Percentiles rank a stretch among this genome's conserved stretches.
Evolutionary conservation across 331 rosid genomes (phyloP).

Genomic region (Pyrus hybrid): DNA sequence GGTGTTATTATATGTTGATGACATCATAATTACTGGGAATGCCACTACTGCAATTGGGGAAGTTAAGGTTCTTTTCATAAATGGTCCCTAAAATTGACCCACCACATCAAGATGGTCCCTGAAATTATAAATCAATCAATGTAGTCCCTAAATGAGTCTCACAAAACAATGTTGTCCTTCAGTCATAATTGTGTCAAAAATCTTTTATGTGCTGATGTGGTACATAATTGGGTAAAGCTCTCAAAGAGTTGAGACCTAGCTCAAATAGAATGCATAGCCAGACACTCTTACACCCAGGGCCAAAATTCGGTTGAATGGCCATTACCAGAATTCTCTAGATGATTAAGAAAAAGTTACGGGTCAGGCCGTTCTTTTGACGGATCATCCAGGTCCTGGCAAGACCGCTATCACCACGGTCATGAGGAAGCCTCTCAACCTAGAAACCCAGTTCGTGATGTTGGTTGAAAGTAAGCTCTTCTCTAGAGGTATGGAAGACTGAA

Average conservation of each 20-base stretch:
- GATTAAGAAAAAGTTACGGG: conserved; percentile 91
- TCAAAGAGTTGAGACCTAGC: conserved; percentile 82
- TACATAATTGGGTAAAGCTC: conserved; percentile 34
- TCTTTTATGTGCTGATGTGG: too few species aligned
- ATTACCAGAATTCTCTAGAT: conserved; percentile 79
- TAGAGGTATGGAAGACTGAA: conserved; percentile 74
- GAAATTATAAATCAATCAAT: too few species aligned
- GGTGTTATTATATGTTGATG: too few species aligned
- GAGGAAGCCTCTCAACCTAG: conserved; percentile 79
- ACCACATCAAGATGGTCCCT: too few species aligned
- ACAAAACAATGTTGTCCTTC: too few species aligned
- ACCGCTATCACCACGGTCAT: conserved; percentile 94
- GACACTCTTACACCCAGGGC: conserved; percentile 93
- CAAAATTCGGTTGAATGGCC: conserved; percentile 71
- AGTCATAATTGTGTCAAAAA: too few species aligned
- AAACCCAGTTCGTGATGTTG: conserved; percentile 75
- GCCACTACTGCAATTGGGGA: too few species aligned
- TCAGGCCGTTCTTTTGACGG: conserved; percentile 69
- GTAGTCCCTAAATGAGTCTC: too few species aligned
- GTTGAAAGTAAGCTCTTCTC: conserved; percentile 74
- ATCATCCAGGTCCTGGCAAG: conserved; percentile 82
- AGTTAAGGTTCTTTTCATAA: too few species aligned
- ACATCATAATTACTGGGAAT: too few species aligned
- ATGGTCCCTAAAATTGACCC: too few species aligned
- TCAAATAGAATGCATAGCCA: conserved; percentile 89